phyloP scores from a whole-genome alignment of 2,329 filamentous ascomycete genomes.

The Cordyceps pruinosa region DNA sequence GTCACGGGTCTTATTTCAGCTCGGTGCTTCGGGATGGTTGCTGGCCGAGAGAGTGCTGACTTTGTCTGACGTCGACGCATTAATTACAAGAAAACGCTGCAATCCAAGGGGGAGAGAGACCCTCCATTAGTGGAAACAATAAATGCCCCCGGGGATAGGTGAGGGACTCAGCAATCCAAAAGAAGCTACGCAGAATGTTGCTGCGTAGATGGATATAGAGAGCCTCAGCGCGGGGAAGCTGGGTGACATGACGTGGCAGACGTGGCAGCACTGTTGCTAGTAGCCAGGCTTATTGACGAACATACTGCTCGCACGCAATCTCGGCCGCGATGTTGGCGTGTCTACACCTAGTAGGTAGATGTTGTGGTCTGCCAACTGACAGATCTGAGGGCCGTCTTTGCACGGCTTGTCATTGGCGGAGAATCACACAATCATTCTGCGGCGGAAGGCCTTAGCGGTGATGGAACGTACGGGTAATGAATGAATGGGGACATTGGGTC shows the following conservation, averaged over 20 bases:
- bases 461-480: neutral
- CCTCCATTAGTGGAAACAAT: neutral
- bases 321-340: neutral
- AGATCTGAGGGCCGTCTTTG: neutral
- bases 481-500: neutral
- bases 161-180: too few species aligned
- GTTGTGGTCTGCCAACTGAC: neutral
- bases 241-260: neutral
- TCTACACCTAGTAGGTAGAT: too few species aligned
- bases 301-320: neutral
- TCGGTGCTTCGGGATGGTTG: neutral
- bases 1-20: neutral
- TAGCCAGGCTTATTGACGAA: neutral
- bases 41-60: neutral
- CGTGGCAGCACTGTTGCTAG: neutral
- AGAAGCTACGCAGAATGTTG: neutral
- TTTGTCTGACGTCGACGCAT: neutral
- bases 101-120: neutral
- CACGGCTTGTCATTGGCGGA: conserved; percentile 4
- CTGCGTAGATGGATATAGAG: neutral
- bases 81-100: neutral
- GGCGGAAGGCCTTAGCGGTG: neutral
- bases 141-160: neutral
- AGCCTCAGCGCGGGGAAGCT: neutral
- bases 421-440: conserved; percentile 6